Evolutionary conservation across 2,329 filamentous ascomycete genomes (phyloP).

Genomic region (Emmonsiellopsis sp.): DNA sequence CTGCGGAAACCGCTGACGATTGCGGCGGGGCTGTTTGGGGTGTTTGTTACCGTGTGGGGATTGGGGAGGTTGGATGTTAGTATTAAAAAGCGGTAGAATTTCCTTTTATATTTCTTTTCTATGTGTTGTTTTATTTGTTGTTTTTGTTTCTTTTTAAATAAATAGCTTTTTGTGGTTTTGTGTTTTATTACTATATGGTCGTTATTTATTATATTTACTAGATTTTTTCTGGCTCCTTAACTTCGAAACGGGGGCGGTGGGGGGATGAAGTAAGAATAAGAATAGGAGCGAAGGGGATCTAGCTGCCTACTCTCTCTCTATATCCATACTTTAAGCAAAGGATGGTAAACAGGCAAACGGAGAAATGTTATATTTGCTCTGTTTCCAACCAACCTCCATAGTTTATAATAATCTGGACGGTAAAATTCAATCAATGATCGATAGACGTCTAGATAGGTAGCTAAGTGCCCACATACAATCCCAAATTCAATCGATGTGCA

Average conservation of each 20-base stretch:
- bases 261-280: too few species aligned
- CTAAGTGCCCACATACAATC: too few species aligned
- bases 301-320: too few species aligned
- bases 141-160: background rate
- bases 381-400: too few species aligned
- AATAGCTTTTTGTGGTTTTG: constrained; percentile 15
- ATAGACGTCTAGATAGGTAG: too few species aligned
- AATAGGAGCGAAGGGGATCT: too few species aligned
- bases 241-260: background rate
- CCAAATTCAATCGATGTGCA: too few species aligned
- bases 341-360: too few species aligned
- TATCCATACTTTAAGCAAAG: too few species aligned
- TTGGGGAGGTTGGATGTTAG: constrained; percentile 73
- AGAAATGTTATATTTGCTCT: too few species aligned
- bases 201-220: background rate
- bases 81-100: constrained; percentile 52
- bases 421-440: too few species aligned
- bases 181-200: background rate
- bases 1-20: constrained; percentile 83
- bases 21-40: constrained; percentile 60
- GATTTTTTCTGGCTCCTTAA: background rate
- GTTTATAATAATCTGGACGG: too few species aligned
- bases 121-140: background rate
- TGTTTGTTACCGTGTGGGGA: constrained; percentile 67
- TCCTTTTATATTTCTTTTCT: background rate